Evolutionary conservation across 179 eudicot genomes (phyloP).

Genomic region (Silene coronaria): DNA sequence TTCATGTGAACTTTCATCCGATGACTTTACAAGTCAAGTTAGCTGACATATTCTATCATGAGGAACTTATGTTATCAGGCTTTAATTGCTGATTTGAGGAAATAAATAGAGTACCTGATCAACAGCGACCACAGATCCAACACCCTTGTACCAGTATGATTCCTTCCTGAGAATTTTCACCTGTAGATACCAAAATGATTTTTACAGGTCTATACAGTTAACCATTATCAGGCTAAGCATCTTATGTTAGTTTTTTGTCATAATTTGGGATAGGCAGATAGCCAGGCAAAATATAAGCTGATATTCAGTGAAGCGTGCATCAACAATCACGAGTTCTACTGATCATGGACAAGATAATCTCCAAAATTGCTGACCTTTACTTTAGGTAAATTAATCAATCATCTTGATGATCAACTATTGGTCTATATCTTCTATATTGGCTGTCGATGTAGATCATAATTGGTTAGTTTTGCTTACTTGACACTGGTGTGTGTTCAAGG

Average conservation of each 20-base stretch:
- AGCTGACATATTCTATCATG: too few species aligned
- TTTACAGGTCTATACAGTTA: background rate
- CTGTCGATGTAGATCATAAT: background rate
- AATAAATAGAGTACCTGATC: constrained; percentile 56
- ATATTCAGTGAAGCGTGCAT: background rate
- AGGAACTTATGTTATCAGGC: background rate
- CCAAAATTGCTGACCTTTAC: background rate
- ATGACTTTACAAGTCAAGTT: too few species aligned
- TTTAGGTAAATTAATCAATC: background rate
- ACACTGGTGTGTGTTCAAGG: too few species aligned
- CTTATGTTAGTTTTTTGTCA: background rate
- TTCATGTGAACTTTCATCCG: too few species aligned
- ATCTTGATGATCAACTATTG: background rate
- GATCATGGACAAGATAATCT: background rate
- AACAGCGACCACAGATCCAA: constrained; percentile 89
- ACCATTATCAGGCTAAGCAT: background rate
- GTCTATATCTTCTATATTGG: background rate
- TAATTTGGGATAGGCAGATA: background rate
- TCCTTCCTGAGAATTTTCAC: constrained; percentile 88
- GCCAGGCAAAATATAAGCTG: background rate
- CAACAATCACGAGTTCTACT: background rate
- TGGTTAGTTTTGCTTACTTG: too few species aligned
- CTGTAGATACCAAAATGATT: constrained; percentile 22
- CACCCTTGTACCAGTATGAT: constrained; percentile 91
- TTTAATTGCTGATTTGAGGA: background rate